Base-by-base conservation (phyloP, 495 filamentous ascomycete species). In the Cladorrhinum samala region DNA sequence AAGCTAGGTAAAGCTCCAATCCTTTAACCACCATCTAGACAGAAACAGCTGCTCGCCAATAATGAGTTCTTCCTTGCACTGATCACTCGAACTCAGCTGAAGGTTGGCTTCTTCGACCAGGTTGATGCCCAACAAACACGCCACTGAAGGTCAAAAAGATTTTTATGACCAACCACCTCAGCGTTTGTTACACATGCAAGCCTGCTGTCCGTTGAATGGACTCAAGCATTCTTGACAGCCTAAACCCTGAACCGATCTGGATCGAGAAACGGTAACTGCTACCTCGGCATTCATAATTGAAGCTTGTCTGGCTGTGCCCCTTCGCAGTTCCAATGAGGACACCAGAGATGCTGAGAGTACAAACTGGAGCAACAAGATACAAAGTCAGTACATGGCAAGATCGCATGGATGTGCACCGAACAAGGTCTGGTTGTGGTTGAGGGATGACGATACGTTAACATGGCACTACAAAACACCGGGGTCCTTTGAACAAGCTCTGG, bases 401-500 rank as follows among this genome's bases (percentile, higher is more conserved):
- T 39, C 24, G 3, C 3, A 37, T 18, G 14, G 27, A 25, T n/a
- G n/a, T n/a, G 21, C 39, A 25, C 36, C 36, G 25, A 50, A 25
- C 36, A 41, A 2, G 4, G 19, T 2, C 19, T 2, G 27, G 8
- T 39, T 36, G 41, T 50, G 33, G 36, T 41, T 42, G 25, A 49
- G 2, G 14, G 14, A 14, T 18, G 30, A 20, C 14, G 24, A 49
- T 9, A 49, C 21, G 33, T 37, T n/a, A 36, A 13, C 37, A 39
- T 39, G 11, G 20, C 30, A 9, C 30, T 14, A 50, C 30, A 18
- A 21, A 21, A 18, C 27, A 13, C 46, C 33, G 30, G n/a, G 43
- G 49, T 48, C 49, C 54, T 52, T 56, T 3, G 14, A 46, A 47
- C 53, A 47, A 48, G 52, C 33, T 51, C 30, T 33, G 36, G 13